Conservation (phyloP, 164 flowering plant species). For the Nymphaea colorata region DNA sequence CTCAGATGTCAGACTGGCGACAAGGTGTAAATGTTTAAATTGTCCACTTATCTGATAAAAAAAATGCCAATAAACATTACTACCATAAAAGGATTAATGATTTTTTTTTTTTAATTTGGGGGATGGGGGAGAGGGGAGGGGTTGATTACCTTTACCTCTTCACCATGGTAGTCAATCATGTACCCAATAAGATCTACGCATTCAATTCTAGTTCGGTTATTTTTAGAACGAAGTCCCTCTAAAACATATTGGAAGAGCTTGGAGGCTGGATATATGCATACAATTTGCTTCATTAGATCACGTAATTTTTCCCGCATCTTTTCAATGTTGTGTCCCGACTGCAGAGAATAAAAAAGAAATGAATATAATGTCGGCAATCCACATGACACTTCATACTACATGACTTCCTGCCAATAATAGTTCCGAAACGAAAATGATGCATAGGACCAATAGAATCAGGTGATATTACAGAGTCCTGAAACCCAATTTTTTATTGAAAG, state of each 20-base stretch:
- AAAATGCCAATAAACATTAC: background rate
- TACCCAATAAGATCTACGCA: constrained; percentile 82
- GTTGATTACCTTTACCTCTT: constrained; percentile 40
- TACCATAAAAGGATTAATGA: no score
- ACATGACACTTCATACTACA: background rate
- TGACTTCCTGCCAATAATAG: no score
- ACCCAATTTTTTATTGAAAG: background rate
- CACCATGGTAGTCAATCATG: constrained; percentile 64
- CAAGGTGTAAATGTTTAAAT: constrained; percentile 75
- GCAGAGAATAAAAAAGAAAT: constrained; percentile 9
- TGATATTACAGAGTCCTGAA: background rate
- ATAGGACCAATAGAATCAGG: no score
- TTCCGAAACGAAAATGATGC: no score
- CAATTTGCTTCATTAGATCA: constrained; percentile 71
- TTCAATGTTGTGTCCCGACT: constrained; percentile 98
- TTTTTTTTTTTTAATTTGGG: no score
- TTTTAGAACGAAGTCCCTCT: constrained; percentile 95
- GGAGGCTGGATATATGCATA: constrained; percentile 51
- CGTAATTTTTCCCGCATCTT: constrained; percentile 90
- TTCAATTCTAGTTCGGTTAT: constrained; percentile 86
- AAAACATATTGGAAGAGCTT: constrained; percentile 72
- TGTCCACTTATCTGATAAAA: constrained; percentile 66
- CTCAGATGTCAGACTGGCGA: constrained; percentile 93
- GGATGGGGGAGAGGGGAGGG: no score
- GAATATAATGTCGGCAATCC: background rate